Percentiles rank a stretch among this genome's conserved stretches.
Conservation (phyloP, 1,284 basidiomycete species). For the Melampsora larici-populina region DNA sequence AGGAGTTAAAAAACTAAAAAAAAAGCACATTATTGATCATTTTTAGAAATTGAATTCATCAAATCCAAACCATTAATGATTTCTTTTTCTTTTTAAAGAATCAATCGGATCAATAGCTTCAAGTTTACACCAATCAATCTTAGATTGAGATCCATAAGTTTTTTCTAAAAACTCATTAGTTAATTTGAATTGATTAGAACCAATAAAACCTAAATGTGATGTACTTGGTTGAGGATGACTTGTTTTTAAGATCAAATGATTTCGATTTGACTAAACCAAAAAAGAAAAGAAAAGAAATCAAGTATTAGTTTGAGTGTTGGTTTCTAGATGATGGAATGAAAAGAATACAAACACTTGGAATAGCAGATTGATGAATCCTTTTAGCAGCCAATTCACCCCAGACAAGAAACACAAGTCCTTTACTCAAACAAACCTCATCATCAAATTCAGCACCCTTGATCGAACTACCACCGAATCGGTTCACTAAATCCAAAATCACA, state of each 20-base stretch:
- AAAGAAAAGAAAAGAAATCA: neutral
- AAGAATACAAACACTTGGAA: neutral
- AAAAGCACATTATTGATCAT: too few species aligned
- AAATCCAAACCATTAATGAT: too few species aligned
- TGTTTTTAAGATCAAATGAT: conserved; percentile 8
- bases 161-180: conserved; percentile 16
- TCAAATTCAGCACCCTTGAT: too few species aligned
- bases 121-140: conserved; percentile 36
- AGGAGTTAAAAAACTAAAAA: too few species aligned
- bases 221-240: neutral
- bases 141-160: conserved; percentile 6
- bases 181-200: neutral
- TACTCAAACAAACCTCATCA: too few species aligned
- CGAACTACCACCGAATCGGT: conserved; percentile 4
- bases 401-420: conserved; percentile 30
- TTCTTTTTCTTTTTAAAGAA: too few species aligned
- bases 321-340: too few species aligned
- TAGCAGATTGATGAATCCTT: neutral
- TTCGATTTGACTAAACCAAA: neutral
- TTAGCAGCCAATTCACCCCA: conserved; percentile 28
- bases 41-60: too few species aligned
- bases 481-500: conserved; percentile 10
- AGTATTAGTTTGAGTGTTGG: neutral
- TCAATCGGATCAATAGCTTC: neutral
- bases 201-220: conserved; percentile 6